phyloP scores from a whole-genome alignment of 176 grass and related monocot genomes.

The Dendrocalamus sinicus region DNA sequence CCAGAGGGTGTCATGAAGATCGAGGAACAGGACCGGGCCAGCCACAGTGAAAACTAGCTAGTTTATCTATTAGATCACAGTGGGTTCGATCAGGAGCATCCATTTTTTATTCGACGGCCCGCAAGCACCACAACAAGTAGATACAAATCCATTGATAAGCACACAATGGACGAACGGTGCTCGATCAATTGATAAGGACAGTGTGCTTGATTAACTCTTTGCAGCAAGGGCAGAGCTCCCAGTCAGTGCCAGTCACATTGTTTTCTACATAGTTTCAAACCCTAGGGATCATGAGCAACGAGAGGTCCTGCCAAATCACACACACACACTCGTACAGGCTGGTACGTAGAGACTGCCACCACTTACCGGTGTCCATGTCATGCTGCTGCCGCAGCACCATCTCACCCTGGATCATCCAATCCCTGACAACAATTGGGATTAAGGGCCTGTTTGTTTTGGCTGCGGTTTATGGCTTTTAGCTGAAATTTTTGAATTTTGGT shows the following conservation, averaged over 20 bases:
- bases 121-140: background rate
- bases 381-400: constrained; percentile 14
- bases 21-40: background rate
- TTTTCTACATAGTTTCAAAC: background rate
- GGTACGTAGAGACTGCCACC: background rate
- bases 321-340: background rate
- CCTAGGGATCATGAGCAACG: background rate
- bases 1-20: background rate
- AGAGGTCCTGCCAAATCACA: background rate
- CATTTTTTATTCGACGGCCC: background rate
- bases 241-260: background rate
- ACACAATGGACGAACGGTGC: background rate
- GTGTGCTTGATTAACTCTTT: background rate
- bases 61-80: background rate
- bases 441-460: no score
- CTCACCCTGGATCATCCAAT: constrained; percentile 21
- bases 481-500: no score
- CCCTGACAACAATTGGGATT: constrained; percentile 21
- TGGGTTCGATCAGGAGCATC: background rate
- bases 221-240: background rate
- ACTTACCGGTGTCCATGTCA: background rate
- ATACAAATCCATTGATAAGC: background rate
- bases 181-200: background rate
- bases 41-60: background rate
- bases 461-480: no score